Percentiles rank a stretch among this genome's conserved stretches.
Evolutionary conservation across 1,284 basidiomycete genomes (phyloP).

Genomic region (Stygiomarasmius scandens): DNA sequence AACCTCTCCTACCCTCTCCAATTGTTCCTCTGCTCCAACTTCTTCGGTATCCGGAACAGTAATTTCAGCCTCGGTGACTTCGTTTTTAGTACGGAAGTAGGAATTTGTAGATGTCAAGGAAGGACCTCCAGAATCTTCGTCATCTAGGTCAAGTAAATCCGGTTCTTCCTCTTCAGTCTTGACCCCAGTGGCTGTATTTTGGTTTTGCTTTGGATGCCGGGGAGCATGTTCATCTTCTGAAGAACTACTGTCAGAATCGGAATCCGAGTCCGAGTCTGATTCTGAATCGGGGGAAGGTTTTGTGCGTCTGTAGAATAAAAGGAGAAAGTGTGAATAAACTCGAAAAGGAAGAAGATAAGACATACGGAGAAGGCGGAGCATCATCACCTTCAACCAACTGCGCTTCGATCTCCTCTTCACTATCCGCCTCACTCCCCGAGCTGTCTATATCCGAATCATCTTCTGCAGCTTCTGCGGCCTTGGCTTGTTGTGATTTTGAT

Average conservation of each 20-base stretch:
- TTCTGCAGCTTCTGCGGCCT: constrained; percentile 15
- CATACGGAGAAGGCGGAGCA: constrained; percentile 23
- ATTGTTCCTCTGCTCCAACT: constrained; percentile 56
- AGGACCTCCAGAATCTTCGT: constrained; percentile 49
- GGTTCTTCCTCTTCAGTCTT: constrained; percentile 29
- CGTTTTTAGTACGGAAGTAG: constrained; percentile 67
- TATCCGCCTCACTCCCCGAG: constrained; percentile 52
- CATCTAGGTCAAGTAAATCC: constrained; percentile 42
- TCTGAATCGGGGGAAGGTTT: constrained; percentile 36
- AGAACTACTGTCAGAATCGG: constrained; percentile 12
- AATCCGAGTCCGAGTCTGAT: constrained; percentile 28
- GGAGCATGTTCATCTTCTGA: constrained; percentile 15
- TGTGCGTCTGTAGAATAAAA: background rate
- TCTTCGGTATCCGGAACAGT: constrained; percentile 58
- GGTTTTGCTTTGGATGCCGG: constrained; percentile 19
- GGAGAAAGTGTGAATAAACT: constrained; percentile 9
- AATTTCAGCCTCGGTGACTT: constrained; percentile 54
- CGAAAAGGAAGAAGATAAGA: constrained; percentile 4
- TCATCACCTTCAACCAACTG: constrained; percentile 43
- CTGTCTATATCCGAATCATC: constrained; percentile 51
- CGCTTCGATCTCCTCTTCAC: constrained; percentile 73
- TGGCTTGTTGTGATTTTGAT: constrained; percentile 10
- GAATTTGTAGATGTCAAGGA: constrained; percentile 34
- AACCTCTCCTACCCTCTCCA: constrained; percentile 77
- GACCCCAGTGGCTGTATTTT: background rate